Evolutionary conservation across 768 basidiomycete species (phyloP).

Genomic region (Trametes gibbosa): DNA sequence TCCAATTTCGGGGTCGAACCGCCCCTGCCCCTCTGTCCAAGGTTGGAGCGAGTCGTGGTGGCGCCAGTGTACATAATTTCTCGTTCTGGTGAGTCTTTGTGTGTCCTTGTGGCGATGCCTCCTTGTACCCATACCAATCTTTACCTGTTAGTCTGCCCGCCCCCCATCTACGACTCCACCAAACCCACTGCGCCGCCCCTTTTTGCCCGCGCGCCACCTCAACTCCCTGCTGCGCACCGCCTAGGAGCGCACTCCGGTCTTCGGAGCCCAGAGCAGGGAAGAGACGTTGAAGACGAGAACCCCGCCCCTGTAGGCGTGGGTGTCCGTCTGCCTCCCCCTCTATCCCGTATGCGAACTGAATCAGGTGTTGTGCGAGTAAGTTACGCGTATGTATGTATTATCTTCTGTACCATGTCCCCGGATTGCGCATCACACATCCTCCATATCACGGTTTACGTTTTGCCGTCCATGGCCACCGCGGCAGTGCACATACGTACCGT

Average conservation of each 20-base stretch:
- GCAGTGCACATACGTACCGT: too few species aligned
- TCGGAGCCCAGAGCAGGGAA: not conserved
- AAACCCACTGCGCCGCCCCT: too few species aligned
- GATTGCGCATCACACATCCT: too few species aligned
- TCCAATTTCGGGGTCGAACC: constrained; percentile 1
- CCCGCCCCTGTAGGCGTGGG: not conserved
- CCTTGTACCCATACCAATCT: not conserved
- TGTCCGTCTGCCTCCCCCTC: not conserved
- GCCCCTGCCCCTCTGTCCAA: not conserved
- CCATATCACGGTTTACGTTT: not conserved
- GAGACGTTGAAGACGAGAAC: not conserved
- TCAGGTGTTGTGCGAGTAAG: constrained; percentile 10
- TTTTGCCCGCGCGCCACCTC: not conserved
- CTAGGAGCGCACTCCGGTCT: not conserved
- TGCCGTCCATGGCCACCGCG: not conserved
- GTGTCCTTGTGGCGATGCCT: too few species aligned
- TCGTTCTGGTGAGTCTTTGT: not conserved
- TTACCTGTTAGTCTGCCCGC: not conserved
- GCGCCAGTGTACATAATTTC: constrained; percentile 16
- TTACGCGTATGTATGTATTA: constrained; percentile 13
- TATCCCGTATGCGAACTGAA: not conserved
- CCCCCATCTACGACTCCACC: not conserved
- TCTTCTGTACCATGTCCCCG: not conserved
- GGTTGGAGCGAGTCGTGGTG: constrained; percentile 9
- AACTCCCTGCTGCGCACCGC: not conserved